These are phyloP conservation scores for Solanum chmielewskii DNA, from an alignment of 257 asterid species.

Conservation along the genomic window DNA sequence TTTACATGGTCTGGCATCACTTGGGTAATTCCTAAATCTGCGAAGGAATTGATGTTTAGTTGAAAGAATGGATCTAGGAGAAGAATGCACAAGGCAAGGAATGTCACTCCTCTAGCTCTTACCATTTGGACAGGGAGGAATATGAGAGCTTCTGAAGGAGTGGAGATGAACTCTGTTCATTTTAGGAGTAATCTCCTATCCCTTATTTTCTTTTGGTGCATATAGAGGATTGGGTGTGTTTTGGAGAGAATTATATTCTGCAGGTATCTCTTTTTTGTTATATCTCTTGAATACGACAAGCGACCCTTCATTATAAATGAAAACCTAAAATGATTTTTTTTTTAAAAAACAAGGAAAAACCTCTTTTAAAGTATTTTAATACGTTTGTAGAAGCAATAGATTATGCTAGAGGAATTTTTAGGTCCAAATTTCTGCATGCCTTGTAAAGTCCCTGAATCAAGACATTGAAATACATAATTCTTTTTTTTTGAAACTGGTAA, in stretches of 20 bases:
- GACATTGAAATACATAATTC: neutral
- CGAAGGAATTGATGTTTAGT: neutral
- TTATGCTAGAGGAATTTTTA: neutral
- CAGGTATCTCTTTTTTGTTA: neutral
- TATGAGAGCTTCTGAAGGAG: neutral
- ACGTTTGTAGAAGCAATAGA: neutral
- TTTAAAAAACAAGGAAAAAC: neutral
- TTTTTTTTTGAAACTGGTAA: too few species aligned
- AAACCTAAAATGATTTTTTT: too few species aligned
- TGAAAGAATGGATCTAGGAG: neutral
- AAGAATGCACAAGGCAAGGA: neutral
- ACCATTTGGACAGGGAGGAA: neutral
- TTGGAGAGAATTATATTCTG: neutral
- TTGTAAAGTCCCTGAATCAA: neutral
- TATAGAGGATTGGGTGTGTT: neutral
- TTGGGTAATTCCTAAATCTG: neutral
- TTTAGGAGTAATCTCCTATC: neutral
- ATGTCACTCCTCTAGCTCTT: neutral
- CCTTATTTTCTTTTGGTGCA: neutral
- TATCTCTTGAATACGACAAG: neutral
- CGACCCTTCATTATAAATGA: neutral
- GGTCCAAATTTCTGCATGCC: neutral
- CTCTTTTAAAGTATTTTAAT: too few species aligned
- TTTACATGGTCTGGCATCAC: neutral
- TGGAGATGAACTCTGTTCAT: neutral